Evolutionary conservation across 805 yeast genomes (phyloP), one percentile per base, ranked within the genome.

Genomic region (Candida ipomoeae): DNA sequence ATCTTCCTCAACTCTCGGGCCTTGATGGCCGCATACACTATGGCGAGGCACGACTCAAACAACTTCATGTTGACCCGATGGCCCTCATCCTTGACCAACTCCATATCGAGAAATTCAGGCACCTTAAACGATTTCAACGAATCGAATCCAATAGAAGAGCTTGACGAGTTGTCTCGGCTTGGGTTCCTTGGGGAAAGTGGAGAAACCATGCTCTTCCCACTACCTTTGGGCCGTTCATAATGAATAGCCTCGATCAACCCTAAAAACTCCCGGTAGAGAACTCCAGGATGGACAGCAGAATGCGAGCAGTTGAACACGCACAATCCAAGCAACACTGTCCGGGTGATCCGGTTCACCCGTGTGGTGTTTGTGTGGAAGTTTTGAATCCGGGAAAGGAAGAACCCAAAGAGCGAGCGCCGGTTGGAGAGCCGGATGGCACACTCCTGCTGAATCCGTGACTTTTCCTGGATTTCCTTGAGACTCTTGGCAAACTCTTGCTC

Each of bases 41-140:
- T 48, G 7, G 49, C 51, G 32, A 48, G 48, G 3, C 52, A 43
- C 8, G 52, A 48, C 44, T 55, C 58, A 36, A 55, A 52, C 36
- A 55, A 34, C 33, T 35, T 44, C 40, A 53, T 43, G 40, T 53
- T 53, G 36, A 48, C 50, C n/a, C 47, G 39, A 35, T 42, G 45
- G 5, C 56, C 56, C 18, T 54, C 53, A 29, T 29, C 32, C 23
- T 37, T 51, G 26, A 40, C 33, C 29, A 37, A 18, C 11, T 37
- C 36, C n/a, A 38, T 38, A 18, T 45, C 43, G 21, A 36, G 41
- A 15, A 26, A 36, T 15, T 44, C 46, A 6, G 46, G 46, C 40
- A 44, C 46, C 15, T n/a, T 36, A 4, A 44, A 44, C 23, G 40
- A 34, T 4, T 34, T 44, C 21, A 14, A 15, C 13, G 40, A 35